Evolutionary conservation across 805 yeast species (phyloP).

Genomic region (Metschnikowia noctiluminum): DNA sequence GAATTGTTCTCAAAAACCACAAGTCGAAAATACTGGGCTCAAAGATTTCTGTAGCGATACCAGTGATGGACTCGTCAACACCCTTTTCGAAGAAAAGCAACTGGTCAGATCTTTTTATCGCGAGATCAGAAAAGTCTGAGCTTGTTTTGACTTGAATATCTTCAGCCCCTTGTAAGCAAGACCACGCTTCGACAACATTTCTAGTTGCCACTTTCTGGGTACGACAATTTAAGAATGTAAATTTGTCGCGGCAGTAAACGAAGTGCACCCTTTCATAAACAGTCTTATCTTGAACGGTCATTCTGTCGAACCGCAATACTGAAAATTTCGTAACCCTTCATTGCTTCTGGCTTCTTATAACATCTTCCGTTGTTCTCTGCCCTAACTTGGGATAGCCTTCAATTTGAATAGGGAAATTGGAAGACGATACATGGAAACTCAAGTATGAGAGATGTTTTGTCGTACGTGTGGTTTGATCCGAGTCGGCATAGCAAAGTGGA

Average conservation of each 20-base stretch:
- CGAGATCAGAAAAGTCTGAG: slow-evolving; percentile 1
- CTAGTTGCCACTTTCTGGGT: slow-evolving; percentile 10
- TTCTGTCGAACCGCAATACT: slow-evolving; percentile 4
- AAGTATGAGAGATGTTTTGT: neutral
- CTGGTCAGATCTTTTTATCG: slow-evolving; percentile 2
- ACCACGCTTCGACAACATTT: slow-evolving; percentile 9
- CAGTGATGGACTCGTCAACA: slow-evolving; percentile 19
- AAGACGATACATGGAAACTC: neutral
- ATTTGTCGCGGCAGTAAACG: slow-evolving; percentile 25
- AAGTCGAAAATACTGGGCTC: slow-evolving; percentile 24
- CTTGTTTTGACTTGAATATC: neutral
- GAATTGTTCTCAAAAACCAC: slow-evolving; percentile 32
- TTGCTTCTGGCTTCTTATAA: slow-evolving; percentile 8
- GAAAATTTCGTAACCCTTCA: neutral
- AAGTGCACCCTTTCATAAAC: slow-evolving; percentile 26
- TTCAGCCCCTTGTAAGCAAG: slow-evolving; percentile 5
- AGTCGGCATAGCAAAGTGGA: slow-evolving; percentile 1
- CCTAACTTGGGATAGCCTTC: neutral
- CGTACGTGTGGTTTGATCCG: neutral
- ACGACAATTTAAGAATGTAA: slow-evolving; percentile 15
- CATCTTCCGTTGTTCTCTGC: slow-evolving; percentile 6
- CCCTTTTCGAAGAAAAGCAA: slow-evolving; percentile 23
- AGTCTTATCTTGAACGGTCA: slow-evolving; percentile 21
- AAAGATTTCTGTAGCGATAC: slow-evolving; percentile 29
- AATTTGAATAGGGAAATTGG: neutral